These are phyloP conservation scores for Mycena latifolia DNA, from an alignment of 768 basidiomycete genomes.

Conservation along the genomic window DNA sequence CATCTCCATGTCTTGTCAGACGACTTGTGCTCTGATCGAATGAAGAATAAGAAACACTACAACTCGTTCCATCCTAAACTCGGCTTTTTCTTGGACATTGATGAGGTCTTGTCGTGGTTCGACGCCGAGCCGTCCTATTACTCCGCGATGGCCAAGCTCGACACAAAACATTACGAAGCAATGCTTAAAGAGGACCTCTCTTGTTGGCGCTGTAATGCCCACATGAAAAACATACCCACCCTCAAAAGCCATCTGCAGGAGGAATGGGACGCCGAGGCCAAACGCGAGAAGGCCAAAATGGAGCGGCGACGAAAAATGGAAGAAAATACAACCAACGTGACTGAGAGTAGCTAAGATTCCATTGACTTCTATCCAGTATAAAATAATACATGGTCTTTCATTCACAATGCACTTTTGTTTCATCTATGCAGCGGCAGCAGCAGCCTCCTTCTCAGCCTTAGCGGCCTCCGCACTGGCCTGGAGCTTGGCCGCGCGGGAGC, in stretches of 20 bases:
- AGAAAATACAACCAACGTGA: conserved; percentile 37
- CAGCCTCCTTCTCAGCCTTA: conserved; percentile 30
- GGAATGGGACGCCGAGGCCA: conserved; percentile 71
- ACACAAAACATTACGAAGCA: conserved; percentile 67
- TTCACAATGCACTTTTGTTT: conserved; percentile 6
- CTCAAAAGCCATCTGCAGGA: conserved; percentile 82
- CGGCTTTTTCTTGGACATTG: conserved; percentile 86
- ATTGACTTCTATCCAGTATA: conserved; percentile 1
- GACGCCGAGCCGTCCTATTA: conserved; percentile 72
- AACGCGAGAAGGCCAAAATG: conserved; percentile 54
- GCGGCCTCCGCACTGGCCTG: conserved; percentile 49
- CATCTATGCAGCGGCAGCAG: conserved; percentile 22
- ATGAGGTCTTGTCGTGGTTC: conserved; percentile 87
- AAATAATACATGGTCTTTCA: background rate
- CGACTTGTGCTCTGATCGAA: conserved; percentile 73
- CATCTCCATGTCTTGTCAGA: conserved; percentile 90
- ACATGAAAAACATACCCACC: conserved; percentile 77
- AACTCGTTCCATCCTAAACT: conserved; percentile 90
- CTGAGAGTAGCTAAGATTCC: conserved; percentile 2
- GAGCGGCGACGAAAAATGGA: conserved; percentile 57
- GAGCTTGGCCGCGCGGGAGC: conserved; percentile 63
- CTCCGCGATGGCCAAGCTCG: conserved; percentile 64
- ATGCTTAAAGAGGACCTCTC: conserved; percentile 74
- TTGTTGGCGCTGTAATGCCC: conserved; percentile 78
- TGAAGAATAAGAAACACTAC: conserved; percentile 93